phyloP scores from a whole-genome alignment of 257 asterid genomes.

The Nemophila menziesii region DNA sequence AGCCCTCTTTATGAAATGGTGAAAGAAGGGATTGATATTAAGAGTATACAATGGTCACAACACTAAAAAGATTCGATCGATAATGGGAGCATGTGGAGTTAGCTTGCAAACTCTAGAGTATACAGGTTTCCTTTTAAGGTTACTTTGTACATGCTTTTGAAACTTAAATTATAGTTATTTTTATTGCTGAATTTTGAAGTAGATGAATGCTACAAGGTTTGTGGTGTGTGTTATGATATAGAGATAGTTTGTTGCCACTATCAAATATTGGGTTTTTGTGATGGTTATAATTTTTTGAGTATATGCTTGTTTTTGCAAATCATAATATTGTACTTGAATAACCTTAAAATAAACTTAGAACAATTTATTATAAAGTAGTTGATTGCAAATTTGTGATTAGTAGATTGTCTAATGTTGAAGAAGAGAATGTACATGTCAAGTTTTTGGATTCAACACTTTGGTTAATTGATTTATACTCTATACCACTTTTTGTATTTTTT shows the following conservation, averaged over 20 bases:
- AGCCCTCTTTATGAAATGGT: conserved; percentile 97
- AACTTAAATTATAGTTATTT: neutral
- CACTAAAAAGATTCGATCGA: conserved; percentile 24
- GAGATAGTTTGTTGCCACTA: neutral
- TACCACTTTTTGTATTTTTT: no score
- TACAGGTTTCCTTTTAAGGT: conserved; percentile 1
- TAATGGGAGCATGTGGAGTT: neutral
- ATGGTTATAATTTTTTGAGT: neutral
- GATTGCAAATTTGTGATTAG: no score
- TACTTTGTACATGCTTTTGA: neutral
- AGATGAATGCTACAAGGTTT: neutral
- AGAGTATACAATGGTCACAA: conserved; percentile 85
- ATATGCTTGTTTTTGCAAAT: no score
- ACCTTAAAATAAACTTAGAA: no score
- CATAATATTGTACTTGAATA: no score
- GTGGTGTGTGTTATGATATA: neutral
- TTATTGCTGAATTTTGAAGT: neutral
- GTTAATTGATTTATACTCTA: no score
- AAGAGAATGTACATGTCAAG: no score
- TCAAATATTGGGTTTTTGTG: neutral
- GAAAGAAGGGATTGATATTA: conserved; percentile 85
- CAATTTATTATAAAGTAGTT: no score
- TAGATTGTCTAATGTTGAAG: no score
- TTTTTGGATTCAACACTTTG: no score
- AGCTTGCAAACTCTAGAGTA: neutral